Evolutionary conservation across 2,329 filamentous ascomycete species (phyloP).

Genomic region (Phialophora tarda): DNA sequence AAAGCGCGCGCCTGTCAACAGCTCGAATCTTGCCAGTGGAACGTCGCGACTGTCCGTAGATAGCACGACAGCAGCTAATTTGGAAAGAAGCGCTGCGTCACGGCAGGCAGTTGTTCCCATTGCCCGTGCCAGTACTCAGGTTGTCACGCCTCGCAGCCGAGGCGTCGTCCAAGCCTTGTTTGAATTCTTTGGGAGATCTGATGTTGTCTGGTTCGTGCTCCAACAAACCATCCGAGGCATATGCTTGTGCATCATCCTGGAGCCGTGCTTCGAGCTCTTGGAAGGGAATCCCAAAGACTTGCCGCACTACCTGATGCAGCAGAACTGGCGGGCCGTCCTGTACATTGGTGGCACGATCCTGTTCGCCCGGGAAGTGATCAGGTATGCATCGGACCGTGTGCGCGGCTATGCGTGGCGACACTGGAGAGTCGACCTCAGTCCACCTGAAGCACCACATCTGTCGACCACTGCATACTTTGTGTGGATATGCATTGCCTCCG

Average conservation of each 20-base stretch:
- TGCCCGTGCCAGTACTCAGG: neutral
- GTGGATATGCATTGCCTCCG: conserved; percentile 1
- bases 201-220: conserved; percentile 1
- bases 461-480: neutral
- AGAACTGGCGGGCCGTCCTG: neutral
- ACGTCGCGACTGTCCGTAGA: neutral
- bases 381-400: neutral
- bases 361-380: neutral
- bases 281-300: neutral
- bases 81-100: neutral
- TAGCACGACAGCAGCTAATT: neutral
- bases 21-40: neutral
- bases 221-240: conserved; percentile 1
- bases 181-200: neutral
- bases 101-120: neutral
- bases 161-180: neutral
- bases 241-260: neutral
- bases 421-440: neutral
- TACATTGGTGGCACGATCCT: neutral
- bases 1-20: neutral
- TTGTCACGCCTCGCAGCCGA: neutral
- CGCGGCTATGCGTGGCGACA: neutral
- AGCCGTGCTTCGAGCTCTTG: conserved; percentile 1
- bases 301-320: neutral
- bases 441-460: neutral